Conservation (phyloP, 805 yeast genomes). For the Metschnikowia koreensis region DNA sequence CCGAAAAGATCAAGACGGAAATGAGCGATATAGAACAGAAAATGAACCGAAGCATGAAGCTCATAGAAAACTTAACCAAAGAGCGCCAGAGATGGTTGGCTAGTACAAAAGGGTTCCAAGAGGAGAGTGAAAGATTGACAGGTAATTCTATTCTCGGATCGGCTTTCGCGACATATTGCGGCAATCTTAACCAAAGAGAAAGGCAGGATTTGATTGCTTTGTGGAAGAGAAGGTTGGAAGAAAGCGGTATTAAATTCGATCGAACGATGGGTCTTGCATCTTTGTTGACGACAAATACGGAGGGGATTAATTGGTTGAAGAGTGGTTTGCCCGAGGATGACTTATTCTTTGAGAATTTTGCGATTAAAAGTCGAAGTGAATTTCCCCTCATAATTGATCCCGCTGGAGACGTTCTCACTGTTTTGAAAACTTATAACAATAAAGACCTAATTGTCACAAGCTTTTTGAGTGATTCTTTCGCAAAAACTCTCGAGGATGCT, state of each 20-base stretch:
- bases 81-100: constrained; percentile 78
- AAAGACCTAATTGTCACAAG: constrained; percentile 56
- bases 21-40: constrained; percentile 60
- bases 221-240: constrained; percentile 38
- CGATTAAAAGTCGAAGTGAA: constrained; percentile 43
- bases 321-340: constrained; percentile 58
- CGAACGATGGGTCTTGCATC: constrained; percentile 30
- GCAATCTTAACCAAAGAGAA: constrained; percentile 50
- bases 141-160: constrained; percentile 71
- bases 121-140: constrained; percentile 44
- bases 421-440: constrained; percentile 30
- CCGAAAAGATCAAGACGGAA: constrained; percentile 71
- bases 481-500: constrained; percentile 73
- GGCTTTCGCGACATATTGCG: constrained; percentile 59
- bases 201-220: constrained; percentile 34
- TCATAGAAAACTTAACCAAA: constrained; percentile 59
- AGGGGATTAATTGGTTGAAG: constrained; percentile 50
- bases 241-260: constrained; percentile 40
- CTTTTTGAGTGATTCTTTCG: constrained; percentile 65
- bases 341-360: constrained; percentile 60
- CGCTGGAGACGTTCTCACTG: constrained; percentile 30
- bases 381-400: constrained; percentile 76
- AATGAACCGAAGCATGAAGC: constrained; percentile 57
- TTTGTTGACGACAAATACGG: constrained; percentile 40
- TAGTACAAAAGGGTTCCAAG: constrained; percentile 51